phyloP scores from a whole-genome alignment of 192 early-diverging fungal species.

The Cetraspora pellucida region DNA sequence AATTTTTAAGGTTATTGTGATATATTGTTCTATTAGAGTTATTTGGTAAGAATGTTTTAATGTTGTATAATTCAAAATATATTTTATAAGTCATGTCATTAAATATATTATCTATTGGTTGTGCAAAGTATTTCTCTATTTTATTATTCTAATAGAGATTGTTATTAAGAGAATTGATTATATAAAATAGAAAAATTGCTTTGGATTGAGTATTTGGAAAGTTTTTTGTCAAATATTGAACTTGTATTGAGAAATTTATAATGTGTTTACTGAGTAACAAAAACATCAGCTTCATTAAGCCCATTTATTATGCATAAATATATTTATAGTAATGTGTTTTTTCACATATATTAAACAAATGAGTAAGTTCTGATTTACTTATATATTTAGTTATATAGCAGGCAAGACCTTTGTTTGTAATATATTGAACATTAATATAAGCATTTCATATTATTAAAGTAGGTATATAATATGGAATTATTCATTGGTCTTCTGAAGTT shows the following conservation, averaged over 20 bases:
- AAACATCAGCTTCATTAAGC: background rate
- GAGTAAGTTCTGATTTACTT: background rate
- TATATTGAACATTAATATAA: background rate
- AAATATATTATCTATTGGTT: too few species aligned
- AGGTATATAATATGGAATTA: conserved; percentile 1
- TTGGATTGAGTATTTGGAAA: too few species aligned
- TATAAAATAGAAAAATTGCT: too few species aligned
- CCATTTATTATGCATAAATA: background rate
- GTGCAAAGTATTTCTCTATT: too few species aligned
- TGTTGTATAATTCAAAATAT: too few species aligned
- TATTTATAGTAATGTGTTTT: background rate
- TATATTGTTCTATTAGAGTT: too few species aligned
- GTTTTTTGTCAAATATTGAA: too few species aligned
- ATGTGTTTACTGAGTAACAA: background rate
- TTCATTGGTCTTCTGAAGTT: background rate
- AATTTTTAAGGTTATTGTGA: too few species aligned
- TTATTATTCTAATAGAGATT: too few species aligned
- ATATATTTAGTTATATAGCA: background rate
- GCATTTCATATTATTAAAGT: background rate
- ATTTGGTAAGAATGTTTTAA: too few species aligned
- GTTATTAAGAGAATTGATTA: too few species aligned
- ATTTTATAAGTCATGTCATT: too few species aligned
- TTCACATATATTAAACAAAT: background rate
- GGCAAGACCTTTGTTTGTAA: background rate
- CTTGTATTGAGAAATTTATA: background rate